Conservation (phyloP, 163 green algal species). For the Chlorella variabilis region DNA sequence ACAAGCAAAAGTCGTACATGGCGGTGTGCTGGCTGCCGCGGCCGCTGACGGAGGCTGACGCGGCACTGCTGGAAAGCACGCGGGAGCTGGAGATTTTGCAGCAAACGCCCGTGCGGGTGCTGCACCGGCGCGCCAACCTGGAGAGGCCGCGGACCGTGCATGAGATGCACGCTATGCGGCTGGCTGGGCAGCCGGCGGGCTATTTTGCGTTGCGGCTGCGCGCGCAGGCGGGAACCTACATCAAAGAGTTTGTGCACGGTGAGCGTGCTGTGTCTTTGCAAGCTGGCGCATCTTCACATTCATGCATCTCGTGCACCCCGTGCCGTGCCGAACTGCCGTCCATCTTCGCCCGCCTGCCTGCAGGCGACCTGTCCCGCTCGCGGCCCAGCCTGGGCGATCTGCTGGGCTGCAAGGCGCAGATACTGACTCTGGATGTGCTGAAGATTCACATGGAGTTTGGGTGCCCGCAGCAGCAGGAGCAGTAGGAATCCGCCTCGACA, state of each 20-base stretch:
- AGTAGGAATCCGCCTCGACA: too few relatives aligned
- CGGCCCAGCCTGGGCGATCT: not conserved
- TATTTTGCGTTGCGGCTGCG: slow-evolving; percentile 53
- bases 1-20: slow-evolving; percentile 87
- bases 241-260: slow-evolving; percentile 73
- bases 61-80: slow-evolving; percentile 52
- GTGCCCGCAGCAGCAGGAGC: too few relatives aligned
- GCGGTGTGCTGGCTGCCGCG: slow-evolving; percentile 68
- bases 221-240: slow-evolving; percentile 84
- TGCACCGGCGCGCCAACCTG: slow-evolving; percentile 77
- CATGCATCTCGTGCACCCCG: too few relatives aligned
- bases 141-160: slow-evolving; percentile 53
- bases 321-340: too few relatives aligned
- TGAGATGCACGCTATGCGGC: slow-evolving; percentile 39
- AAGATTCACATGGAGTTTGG: not conserved
- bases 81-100: slow-evolving; percentile 73
- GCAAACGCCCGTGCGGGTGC: slow-evolving; percentile 83
- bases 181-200: slow-evolving; percentile 13
- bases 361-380: not conserved
- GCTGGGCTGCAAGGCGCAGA: slow-evolving; percentile 4
- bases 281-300: not conserved
- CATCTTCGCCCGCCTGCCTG: too few relatives aligned
- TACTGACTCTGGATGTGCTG: not conserved
- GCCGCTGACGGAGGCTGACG: slow-evolving; percentile 46
- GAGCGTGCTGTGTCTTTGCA: not conserved